Percentiles rank a stretch among this genome's conserved stretches.
Conservation (phyloP, 1,284 basidiomycete genomes). For the Tetrapyrgos nigripes region DNA sequence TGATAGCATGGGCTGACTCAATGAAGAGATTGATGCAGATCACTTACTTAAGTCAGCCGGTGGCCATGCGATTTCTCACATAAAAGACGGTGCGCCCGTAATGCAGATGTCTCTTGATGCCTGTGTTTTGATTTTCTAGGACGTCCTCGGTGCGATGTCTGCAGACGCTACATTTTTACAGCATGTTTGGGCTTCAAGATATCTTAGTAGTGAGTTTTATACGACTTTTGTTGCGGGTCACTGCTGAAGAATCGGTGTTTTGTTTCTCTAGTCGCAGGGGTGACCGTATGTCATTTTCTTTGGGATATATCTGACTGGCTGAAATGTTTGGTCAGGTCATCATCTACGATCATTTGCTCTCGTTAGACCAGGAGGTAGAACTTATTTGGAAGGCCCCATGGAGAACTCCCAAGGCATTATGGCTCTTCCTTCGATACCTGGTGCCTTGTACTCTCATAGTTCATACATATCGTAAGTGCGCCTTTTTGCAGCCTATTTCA, state of each 20-base stretch:
- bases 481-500: background rate
- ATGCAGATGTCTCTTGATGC: background rate
- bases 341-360: conserved; percentile 55
- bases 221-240: too few species aligned
- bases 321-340: conserved; percentile 37
- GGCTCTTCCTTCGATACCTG: conserved; percentile 53
- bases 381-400: conserved; percentile 51
- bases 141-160: background rate
- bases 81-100: background rate
- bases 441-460: conserved; percentile 46
- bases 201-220: background rate
- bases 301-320: background rate
- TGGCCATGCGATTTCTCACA: background rate
- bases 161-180: background rate
- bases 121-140: background rate
- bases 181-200: background rate
- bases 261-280: background rate
- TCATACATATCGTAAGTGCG: conserved; percentile 43
- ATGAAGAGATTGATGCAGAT: background rate
- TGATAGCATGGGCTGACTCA: background rate
- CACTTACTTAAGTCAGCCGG: background rate
- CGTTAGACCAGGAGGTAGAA: conserved; percentile 50
- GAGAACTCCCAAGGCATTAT: conserved; percentile 48
- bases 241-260: background rate
- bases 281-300: background rate